Percentiles rank a stretch among this genome's conserved stretches.
Evolutionary conservation across 805 yeast genomes (phyloP).

Genomic region (Blastobotrys mokoenaii): DNA sequence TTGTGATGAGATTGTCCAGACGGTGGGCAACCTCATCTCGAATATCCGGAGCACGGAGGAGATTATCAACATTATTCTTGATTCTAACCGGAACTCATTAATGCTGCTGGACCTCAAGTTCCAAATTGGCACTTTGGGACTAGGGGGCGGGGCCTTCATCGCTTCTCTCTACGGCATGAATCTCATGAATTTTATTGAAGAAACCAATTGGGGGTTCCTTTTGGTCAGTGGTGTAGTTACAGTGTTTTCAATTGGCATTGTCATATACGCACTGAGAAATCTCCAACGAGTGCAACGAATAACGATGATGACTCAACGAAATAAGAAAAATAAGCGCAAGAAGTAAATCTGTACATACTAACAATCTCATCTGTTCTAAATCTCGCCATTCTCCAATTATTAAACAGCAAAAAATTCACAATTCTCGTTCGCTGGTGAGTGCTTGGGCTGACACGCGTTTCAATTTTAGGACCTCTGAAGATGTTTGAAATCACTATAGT

Average conservation of each 20-base stretch:
- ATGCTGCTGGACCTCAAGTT: slow-evolving; percentile 82
- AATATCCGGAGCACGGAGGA: slow-evolving; percentile 92
- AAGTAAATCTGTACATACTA: not conserved
- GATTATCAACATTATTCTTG: slow-evolving; percentile 84
- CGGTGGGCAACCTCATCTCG: slow-evolving; percentile 64
- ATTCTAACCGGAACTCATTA: slow-evolving; percentile 86
- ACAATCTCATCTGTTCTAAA: not conserved
- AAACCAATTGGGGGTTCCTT: slow-evolving; percentile 59
- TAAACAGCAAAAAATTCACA: no score
- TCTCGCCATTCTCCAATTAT: no score
- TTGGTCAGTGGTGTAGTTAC: slow-evolving; percentile 41
- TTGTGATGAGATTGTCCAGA: slow-evolving; percentile 90
- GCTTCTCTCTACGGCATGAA: slow-evolving; percentile 96
- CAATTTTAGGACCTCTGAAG: no score
- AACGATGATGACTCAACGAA: slow-evolving; percentile 39
- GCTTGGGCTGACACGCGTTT: no score
- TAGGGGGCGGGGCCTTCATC: slow-evolving; percentile 71
- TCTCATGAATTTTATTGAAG: slow-evolving; percentile 85
- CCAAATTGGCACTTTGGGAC: slow-evolving; percentile 71
- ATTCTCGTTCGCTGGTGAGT: no score
- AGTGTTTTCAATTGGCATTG: slow-evolving; percentile 37
- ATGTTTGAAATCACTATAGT: no score
- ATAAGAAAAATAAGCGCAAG: not conserved
- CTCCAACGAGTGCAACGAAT: slow-evolving; percentile 62
- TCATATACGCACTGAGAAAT: slow-evolving; percentile 46